A percentile compares a stretch with the other conserved stretches of the same genome.
Conservation (phyloP, 208 protist genomes). For the Blechomonas ayalai region DNA sequence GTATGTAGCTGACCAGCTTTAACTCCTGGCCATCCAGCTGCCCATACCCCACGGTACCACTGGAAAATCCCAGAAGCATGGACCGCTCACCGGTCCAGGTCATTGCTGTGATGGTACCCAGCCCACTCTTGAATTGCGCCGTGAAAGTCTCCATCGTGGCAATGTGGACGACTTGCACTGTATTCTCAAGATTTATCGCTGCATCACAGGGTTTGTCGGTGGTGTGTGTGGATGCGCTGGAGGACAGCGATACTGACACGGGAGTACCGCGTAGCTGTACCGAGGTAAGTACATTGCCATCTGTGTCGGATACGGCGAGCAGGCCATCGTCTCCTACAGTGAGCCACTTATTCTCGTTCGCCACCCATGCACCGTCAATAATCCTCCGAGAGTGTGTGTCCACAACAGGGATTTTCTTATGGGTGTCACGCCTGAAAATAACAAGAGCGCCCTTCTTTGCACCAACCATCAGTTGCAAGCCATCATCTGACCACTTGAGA, state of each 20-base stretch:
- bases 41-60: constrained; percentile 44
- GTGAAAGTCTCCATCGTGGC: constrained; percentile 23
- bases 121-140: constrained; percentile 66
- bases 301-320: constrained; percentile 77
- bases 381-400: constrained; percentile 90
- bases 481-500: constrained; percentile 81
- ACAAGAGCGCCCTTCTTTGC: constrained; percentile 88
- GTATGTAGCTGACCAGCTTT: constrained; percentile 20
- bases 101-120: constrained; percentile 54
- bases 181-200: constrained; percentile 45
- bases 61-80: constrained; percentile 50
- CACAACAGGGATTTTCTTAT: constrained; percentile 80
- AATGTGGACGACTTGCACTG: constrained; percentile 50
- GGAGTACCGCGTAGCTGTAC: constrained; percentile 37
- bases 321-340: constrained; percentile 81
- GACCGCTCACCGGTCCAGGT: constrained; percentile 16
- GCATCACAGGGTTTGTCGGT: constrained; percentile 29
- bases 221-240: constrained; percentile 9
- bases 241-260: constrained; percentile 33
- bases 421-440: constrained; percentile 91
- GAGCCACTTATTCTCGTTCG: constrained; percentile 60
- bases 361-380: constrained; percentile 81
- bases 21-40: constrained; percentile 28
- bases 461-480: constrained; percentile 80
- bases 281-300: constrained; percentile 68